These are phyloP conservation scores for Stromatinia cepivora DNA, from an alignment of 2,329 filamentous ascomycete species.

Conservation along the genomic window DNA sequence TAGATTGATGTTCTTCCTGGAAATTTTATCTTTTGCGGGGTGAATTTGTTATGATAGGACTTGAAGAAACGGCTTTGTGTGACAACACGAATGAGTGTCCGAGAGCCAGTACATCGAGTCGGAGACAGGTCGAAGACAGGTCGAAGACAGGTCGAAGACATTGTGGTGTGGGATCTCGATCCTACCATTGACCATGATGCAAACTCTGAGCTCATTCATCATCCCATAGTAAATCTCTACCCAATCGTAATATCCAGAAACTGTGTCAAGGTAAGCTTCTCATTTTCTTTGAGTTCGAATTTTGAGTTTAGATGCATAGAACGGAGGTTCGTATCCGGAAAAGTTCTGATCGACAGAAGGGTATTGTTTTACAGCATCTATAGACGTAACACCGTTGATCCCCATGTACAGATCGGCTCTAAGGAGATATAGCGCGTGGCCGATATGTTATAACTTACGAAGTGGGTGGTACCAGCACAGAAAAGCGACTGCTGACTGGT, in stretches of 20 bases:
- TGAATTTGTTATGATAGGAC: conserved; percentile 1
- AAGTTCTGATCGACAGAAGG: not conserved
- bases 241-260: not conserved
- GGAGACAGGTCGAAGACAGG: no score
- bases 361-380: not conserved
- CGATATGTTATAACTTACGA: not conserved
- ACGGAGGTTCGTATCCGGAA: not conserved
- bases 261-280: not conserved
- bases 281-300: not conserved
- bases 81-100: not conserved
- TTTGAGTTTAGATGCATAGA: not conserved
- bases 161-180: conserved; percentile 2
- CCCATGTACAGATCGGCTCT: conserved; percentile 1
- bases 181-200: conserved; percentile 5
- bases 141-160: not conserved
- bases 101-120: not conserved
- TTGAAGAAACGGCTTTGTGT: not conserved
- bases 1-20: not conserved
- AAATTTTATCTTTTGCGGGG: not conserved
- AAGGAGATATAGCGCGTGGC: not conserved
- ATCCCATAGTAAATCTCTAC: not conserved
- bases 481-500: not conserved
- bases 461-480: not conserved
- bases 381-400: conserved; percentile 5
- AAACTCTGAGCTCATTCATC: conserved; percentile 5